Evolutionary conservation across 306 rosid species (phyloP), one percentile per base, ranked within the genome.

Genomic region (Cyclanthera cordifolia): DNA sequence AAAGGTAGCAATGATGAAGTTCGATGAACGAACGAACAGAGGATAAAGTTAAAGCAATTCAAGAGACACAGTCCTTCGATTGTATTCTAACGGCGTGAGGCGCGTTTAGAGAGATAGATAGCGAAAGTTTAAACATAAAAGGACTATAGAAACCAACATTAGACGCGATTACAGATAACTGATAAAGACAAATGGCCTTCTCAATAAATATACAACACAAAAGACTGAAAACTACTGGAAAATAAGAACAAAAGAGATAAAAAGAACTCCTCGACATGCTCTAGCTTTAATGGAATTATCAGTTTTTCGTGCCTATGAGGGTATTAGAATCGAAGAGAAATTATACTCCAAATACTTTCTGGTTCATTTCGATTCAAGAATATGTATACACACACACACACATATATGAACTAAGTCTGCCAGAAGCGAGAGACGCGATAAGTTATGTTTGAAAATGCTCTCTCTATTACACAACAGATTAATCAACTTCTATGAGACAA

Each of bases 31-130:
- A 60, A 65, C 37, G 32, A 39, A 6, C 41, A 0, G 54, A 16
- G 70, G 46, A 65, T 45, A 65, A 65, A 45, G 70, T 17, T 46
- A 46, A 45, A 65, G 70, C 70, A 45, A 21, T 65, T 65, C 70
- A 16, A 24, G 24, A 65, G 13, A 41, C 70, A 65, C 53, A 65
- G 52, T 63, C 6, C 51, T 41, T 2, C 51, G 41, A 41, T 41
- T 13, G 69, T 63, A 41, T 5, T 5, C 25, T 41, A 16, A 28
- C 45, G 9, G 43, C 14, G 45, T 57, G 21, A 23, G 70, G 53
- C 70, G 50, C 39, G 21, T 39, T 63, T 63, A 61, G 68, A 63
- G 51, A 37, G 19, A 61, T 30, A 63, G 39, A 60, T n/a, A 17
- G 27, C 8, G 51, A 41, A 41, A 63, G 19, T 64, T 12, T 43